Base-by-base conservation (phyloP, 2,329 filamentous ascomycete species). In the Exophiala spinifera region DNA sequence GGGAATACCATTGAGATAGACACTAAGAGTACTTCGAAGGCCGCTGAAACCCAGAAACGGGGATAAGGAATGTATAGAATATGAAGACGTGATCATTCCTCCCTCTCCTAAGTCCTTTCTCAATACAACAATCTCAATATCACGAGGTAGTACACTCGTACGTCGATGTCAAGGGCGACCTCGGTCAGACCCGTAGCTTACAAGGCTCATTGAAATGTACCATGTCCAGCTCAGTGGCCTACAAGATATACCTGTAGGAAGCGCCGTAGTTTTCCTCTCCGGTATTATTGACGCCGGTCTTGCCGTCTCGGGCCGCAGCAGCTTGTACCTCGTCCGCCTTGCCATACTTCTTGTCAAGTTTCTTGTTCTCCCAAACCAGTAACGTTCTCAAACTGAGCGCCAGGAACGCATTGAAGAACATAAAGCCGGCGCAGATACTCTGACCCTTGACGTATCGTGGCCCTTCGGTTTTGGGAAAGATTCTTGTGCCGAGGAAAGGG, bases 381-480 rank as follows among this genome's bases (percentile, higher is more conserved):
- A 64, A 54, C n/a, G 45, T 42, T 21, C 61, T 61, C 51, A 61
- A 55, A 20, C 40, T 33, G 15, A 49, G 23, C 2, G 56, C 59
- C 39, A 64, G 46, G 23, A 56, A 51, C 10, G 51, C 51, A 28
- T 62, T 53, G 54, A 66, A 61, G 46, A 66, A 49, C 85, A 88
- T 87, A 52, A 84, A 84, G 5, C 67, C 73, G 0, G 83, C 81
- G 62, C 85, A 88, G 1, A 78, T 74, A 33, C 70, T 72, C 83
- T 88, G 88, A 1, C 86, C 85, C 1, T 65, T 70, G 3, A 80
- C 72, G 64, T 86, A 88, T 66, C 78, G 85, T 1, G 85, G 84
- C 8, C 72, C 79, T 57, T 87, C 80, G 11, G 65, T 61, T 19
- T 66, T 64, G 0, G 85, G 86, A 62, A 87, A 88, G 43, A 88